phyloP scores from a whole-genome alignment of 2,329 filamentous ascomycete species.

The Neofusicoccum cordaticola region DNA sequence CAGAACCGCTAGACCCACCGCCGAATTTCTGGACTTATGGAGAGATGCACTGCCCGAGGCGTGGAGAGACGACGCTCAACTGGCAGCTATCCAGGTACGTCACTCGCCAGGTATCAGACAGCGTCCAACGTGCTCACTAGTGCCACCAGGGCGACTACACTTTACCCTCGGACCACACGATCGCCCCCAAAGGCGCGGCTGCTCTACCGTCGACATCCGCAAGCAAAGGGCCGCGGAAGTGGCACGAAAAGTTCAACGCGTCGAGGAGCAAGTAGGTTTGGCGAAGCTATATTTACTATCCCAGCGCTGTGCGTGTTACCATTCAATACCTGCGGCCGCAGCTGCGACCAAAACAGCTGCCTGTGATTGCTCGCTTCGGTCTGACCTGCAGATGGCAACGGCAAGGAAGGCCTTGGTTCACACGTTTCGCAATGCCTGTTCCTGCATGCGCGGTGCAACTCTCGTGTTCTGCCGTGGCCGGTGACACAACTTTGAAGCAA shows the following conservation, averaged over 20 bases:
- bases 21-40: constrained; percentile 37
- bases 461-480: constrained; percentile 3
- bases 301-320: neutral
- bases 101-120: no score
- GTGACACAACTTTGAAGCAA: constrained; percentile 7
- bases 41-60: constrained; percentile 36
- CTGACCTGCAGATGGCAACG: constrained; percentile 1
- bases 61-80: constrained; percentile 34
- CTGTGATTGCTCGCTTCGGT: neutral
- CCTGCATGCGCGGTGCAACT: constrained; percentile 11
- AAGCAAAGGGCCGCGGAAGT: constrained; percentile 33
- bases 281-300: neutral
- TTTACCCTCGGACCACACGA: constrained; percentile 33
- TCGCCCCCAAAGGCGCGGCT: constrained; percentile 25
- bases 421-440: constrained; percentile 15
- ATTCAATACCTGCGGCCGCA: constrained; percentile 9
- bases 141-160: constrained; percentile 25
- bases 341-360: constrained; percentile 4
- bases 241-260: constrained; percentile 37
- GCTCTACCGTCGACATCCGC: constrained; percentile 14
- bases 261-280: neutral
- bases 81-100: constrained; percentile 28
- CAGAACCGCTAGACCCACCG: constrained; percentile 27
- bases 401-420: constrained; percentile 6
- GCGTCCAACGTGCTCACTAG: neutral